These are phyloP conservation scores for Colletotrichum navitas DNA, from an alignment of 2,329 filamentous ascomycete species.

Conservation along the genomic window DNA sequence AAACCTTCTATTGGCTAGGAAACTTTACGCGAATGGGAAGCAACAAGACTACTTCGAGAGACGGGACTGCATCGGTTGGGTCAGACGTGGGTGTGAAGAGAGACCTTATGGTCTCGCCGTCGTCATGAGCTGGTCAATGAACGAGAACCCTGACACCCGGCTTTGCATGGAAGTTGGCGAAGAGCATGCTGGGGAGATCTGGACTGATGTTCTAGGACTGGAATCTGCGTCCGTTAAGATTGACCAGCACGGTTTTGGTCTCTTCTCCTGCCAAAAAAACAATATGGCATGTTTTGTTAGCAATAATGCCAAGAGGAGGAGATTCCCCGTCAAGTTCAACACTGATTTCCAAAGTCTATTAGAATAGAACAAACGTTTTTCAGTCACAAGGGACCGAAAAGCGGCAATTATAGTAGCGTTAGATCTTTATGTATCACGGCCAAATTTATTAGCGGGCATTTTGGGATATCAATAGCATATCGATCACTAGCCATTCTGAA, in stretches of 20 bases:
- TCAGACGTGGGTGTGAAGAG: conserved; percentile 28
- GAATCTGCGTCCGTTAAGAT: conserved; percentile 16
- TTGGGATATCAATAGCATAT: neutral
- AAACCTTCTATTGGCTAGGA: conserved; percentile 24
- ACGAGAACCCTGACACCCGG: conserved; percentile 16
- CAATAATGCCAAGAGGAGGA: conserved; percentile 28
- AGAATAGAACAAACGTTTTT: neutral
- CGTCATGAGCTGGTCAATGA: conserved; percentile 31
- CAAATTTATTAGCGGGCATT: neutral
- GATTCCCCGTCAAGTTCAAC: conserved; percentile 25
- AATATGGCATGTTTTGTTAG: conserved; percentile 35
- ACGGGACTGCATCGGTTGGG: conserved; percentile 32
- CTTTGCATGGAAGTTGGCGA: conserved; percentile 30
- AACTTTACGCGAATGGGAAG: conserved; percentile 30
- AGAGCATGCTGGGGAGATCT: conserved; percentile 22
- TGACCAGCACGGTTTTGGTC: conserved; percentile 21
- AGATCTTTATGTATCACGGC: neutral
- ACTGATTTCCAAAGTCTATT: conserved; percentile 24
- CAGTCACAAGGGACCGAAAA: too few species aligned
- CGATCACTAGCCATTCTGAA: too few species aligned
- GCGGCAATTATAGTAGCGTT: neutral
- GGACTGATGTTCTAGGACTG: conserved; percentile 29
- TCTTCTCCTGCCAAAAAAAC: conserved; percentile 22
- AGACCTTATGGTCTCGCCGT: conserved; percentile 24
- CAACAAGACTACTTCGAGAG: conserved; percentile 34